These are phyloP conservation scores for Scalesia atractyloides DNA, from an alignment of 129 eudicot genomes.

Conservation along the genomic window DNA sequence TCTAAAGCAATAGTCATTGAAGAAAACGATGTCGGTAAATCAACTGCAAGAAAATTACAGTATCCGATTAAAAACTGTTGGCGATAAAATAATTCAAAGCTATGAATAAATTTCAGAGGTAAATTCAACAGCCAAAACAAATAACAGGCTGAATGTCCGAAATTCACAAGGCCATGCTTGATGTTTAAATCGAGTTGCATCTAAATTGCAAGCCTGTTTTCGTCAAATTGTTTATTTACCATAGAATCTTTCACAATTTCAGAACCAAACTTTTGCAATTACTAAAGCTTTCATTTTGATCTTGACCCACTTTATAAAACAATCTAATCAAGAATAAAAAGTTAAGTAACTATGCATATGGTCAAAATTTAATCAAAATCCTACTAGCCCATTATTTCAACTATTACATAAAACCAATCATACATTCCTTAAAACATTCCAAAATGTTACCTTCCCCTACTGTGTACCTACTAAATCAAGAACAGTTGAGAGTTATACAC, in stretches of 20 bases:
- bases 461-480: too few relatives aligned
- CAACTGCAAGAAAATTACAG: constrained; percentile 58
- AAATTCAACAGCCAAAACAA: constrained; percentile 9
- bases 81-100: not conserved
- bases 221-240: not conserved
- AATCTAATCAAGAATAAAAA: not conserved
- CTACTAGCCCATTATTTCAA: not conserved
- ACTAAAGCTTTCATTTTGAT: not conserved
- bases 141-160: not conserved
- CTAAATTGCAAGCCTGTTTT: not conserved
- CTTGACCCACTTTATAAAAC: constrained; percentile 2
- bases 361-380: not conserved
- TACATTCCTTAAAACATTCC: too few relatives aligned
- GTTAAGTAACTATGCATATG: not conserved
- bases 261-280: not conserved
- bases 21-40: constrained; percentile 82
- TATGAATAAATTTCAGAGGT: not conserved
- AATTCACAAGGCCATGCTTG: not conserved
- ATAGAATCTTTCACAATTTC: not conserved
- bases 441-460: too few relatives aligned
- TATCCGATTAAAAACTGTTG: constrained; percentile 2
- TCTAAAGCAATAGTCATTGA: constrained; percentile 64
- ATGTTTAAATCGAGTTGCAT: not conserved
- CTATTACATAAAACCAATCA: not conserved
- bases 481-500: too few relatives aligned